Evolutionary conservation across 495 filamentous ascomycete species (phyloP), one percentile per base, ranked within the genome.

Genomic region (Neurospora intermedia): DNA sequence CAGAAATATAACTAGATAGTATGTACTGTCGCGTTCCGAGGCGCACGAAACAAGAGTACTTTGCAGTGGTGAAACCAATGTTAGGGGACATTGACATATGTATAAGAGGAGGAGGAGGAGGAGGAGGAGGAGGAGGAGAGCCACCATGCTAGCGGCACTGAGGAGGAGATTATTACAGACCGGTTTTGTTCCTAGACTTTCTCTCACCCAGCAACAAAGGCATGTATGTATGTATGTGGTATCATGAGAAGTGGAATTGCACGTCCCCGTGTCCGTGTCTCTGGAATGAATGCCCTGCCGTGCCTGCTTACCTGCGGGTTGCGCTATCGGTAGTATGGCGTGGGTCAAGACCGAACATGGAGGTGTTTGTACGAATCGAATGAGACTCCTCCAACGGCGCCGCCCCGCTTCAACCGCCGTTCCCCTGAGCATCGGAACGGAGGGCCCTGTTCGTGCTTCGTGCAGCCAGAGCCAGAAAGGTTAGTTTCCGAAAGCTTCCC

Each of bases 41-140:
- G 69, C 73, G 76, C 76, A 77, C 76, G 54, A 74, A 70, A 70
- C 76, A 73, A 75, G 73, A 66, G 75, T 76, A 73, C 73, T 74
- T 73, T 73, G 73, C 73, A 73, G 69, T 73, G 71, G 76, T 76
- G 76, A 73, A 77, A 74, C 74, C 71, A 43, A 59, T 70, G 72
- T 70, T 73, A 76, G 54, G 54, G 54, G 23, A 8, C 54, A 66
- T 66, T 38, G 54, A 59, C 23, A 59, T 59, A 27, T 31, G 27
- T 31, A 31, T 1, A 31, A 31, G 27, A 31, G 3, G 48, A 59
- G 9, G 27, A 10, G 69, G 7, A 39, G 31, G 46, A 62, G 54
- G 31, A 35, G 31, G 46, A 54, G 9, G 27, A 18, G 69, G 7
- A 41, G 31, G 20, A 66, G 54, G 31, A 38, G 35, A 38, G 1